Evolutionary conservation across 1,284 basidiomycete genomes (phyloP), one percentile per base, ranked within the genome.

Genomic region (Apiotrichum gracile): DNA sequence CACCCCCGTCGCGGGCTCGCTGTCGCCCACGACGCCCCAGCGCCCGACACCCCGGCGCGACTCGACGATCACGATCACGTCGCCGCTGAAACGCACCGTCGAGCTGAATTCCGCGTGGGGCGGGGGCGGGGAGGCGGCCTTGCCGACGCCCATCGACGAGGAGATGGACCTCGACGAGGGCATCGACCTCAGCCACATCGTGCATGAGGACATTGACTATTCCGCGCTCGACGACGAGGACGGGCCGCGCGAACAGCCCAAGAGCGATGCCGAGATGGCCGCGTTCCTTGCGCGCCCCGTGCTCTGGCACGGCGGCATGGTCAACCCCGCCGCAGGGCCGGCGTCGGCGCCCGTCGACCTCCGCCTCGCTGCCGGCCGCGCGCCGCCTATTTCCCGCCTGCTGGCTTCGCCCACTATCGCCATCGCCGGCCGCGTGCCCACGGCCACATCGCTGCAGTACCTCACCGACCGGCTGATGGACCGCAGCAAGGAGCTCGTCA

Each of bases 401-500:
- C 60, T 73, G 2, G 72, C 72, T 1, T 54, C 61, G 10, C 27
- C 57, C 2, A 40, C 45, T 6, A 65, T 74, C 31, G 56, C 60
- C 9, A 69, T 74, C 38, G 64, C 65, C 58, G 90, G 90, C 2
- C 84, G 90, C 43, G 88, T 93, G 1, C 83, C 86, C 2, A 82
- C 83, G 5, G 79, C 82, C n/a, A 83, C 80, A 49, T 86, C 87
- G 1, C 76, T 83, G 13, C 81, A 86, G 57, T 92, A 87, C 71
- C 76, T 93, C 27, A 77, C 85, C 10, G 84, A 87, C 58, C 85
- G 82, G 67, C 79, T 87, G 49, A 73, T 91, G 71, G 88, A 85
- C 60, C 77, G 84, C 0, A 74, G 81, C n/a, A 88, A 86, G 66
- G 89, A 92, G 66, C 78, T 92, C 7, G 79, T 90, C 47, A 85